These are phyloP conservation scores for Saccharomyces hybrid DNA, from an alignment of 1,139 yeast genomes.

Conservation along the genomic window DNA sequence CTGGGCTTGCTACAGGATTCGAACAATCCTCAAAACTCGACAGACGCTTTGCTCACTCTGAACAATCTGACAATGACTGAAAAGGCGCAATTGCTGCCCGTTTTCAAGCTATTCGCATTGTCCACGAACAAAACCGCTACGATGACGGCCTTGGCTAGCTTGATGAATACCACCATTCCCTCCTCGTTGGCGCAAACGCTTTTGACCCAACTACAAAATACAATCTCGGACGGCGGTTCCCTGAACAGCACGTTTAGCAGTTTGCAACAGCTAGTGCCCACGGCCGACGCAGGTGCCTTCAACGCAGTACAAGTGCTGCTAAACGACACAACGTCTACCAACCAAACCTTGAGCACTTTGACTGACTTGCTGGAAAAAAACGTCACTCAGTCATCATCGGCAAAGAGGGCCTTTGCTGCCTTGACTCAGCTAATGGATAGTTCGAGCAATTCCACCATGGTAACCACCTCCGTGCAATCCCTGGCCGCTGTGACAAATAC, in stretches of 20 bases:
- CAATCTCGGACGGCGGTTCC: conserved; percentile 4
- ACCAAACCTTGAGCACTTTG: conserved; percentile 20
- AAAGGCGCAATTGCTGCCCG: conserved; percentile 23
- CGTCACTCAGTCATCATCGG: conserved; percentile 21
- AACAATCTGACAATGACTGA: conserved; percentile 19
- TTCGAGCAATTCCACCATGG: conserved; percentile 18
- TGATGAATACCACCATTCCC: conserved; percentile 27
- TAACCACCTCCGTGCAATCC: conserved; percentile 15
- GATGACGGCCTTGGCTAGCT: conserved; percentile 23
- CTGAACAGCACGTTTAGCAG: conserved; percentile 5
- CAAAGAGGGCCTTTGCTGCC: conserved; percentile 19
- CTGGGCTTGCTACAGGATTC: conserved; percentile 24
- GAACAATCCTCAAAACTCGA: conserved; percentile 21
- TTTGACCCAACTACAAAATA: conserved; percentile 15
- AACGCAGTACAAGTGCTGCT: conserved; percentile 12
- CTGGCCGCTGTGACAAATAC: conserved; percentile 21
- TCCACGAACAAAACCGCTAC: conserved; percentile 28
- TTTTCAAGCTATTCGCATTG: conserved; percentile 20
- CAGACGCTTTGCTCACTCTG: conserved; percentile 19
- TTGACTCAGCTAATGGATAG: conserved; percentile 16
- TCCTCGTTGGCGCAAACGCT: conserved; percentile 18
- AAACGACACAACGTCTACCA: conserved; percentile 12
- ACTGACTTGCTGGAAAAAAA: conserved; percentile 19
- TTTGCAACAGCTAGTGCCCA: conserved; percentile 7
- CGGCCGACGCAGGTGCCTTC: conserved; percentile 3